Percentiles rank a stretch among this genome's conserved stretches.
Conservation (phyloP, 2,329 filamentous ascomycete species). For the Ramularia endophylla region DNA sequence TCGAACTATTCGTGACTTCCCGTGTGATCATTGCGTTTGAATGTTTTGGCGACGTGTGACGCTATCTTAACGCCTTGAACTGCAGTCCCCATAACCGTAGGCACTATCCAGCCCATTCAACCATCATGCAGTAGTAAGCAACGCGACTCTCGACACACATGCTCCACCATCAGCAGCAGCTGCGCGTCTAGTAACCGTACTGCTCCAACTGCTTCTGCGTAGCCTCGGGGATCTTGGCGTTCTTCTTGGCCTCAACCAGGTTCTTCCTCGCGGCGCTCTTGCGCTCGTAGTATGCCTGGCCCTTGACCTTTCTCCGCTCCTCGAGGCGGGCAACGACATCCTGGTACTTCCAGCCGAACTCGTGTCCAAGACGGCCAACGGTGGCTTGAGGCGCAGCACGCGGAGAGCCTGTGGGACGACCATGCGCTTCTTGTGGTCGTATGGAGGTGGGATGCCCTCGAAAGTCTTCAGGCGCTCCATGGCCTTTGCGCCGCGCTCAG, state of each 20-base stretch:
- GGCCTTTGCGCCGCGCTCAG: slow-evolving; percentile 90
- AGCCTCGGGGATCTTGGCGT: slow-evolving; percentile 78
- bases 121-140: slow-evolving; percentile 6
- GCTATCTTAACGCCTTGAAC: slow-evolving; percentile 2
- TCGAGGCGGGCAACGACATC: slow-evolving; percentile 97
- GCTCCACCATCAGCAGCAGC: slow-evolving; percentile 2
- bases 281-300: slow-evolving; percentile 98
- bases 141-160: no score
- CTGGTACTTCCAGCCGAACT: slow-evolving; percentile 99
- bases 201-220: slow-evolving; percentile 81
- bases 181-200: slow-evolving; percentile 72
- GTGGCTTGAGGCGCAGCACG: slow-evolving; percentile 96
- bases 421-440: slow-evolving; percentile 99
- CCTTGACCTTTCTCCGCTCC: slow-evolving; percentile 99
- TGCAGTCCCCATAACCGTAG: slow-evolving; percentile 1
- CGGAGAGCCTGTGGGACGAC: slow-evolving; percentile 98
- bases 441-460: slow-evolving; percentile 97
- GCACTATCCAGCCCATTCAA: slow-evolving; percentile 1
- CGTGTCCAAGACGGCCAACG: slow-evolving; percentile 93
- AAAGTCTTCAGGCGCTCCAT: slow-evolving; percentile 99
- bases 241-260: slow-evolving; percentile 89
- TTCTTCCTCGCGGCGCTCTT: slow-evolving; percentile 96
- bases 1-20: no score
- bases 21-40: slow-evolving; percentile 1
- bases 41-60: slow-evolving; percentile 3